phyloP scores from a whole-genome alignment of 2,329 filamentous ascomycete species.

The Alternaria sp. region DNA sequence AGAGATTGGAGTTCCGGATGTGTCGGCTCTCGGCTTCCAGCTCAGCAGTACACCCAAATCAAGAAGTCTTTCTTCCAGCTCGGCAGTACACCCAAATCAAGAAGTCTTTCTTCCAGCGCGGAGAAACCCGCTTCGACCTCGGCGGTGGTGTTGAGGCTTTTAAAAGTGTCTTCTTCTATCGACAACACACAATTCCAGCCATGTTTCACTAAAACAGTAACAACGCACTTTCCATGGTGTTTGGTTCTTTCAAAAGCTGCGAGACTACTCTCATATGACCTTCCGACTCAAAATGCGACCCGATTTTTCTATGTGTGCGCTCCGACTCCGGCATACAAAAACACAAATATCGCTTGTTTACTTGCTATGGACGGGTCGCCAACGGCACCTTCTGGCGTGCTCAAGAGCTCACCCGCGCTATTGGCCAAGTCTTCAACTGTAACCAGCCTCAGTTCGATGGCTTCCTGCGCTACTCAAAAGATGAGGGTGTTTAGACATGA shows the following conservation, averaged over 20 bases:
- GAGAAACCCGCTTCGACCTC: constrained; percentile 59
- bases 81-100: constrained; percentile 73
- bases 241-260: no score
- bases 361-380: constrained; percentile 57
- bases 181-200: background rate
- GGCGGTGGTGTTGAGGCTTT: constrained; percentile 74
- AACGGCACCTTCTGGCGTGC: constrained; percentile 86
- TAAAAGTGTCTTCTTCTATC: constrained; percentile 71
- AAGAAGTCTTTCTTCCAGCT: constrained; percentile 83
- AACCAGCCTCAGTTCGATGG: constrained; percentile 24
- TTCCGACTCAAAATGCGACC: background rate
- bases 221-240: accelerated
- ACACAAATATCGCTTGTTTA: accelerated
- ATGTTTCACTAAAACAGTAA: background rate
- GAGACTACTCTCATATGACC: no score
- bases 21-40: background rate
- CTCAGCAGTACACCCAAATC: constrained; percentile 70
- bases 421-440: constrained; percentile 36
- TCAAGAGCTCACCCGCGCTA: constrained; percentile 45
- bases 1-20: background rate
- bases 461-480: background rate
- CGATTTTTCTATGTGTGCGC: accelerated
- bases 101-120: constrained; percentile 77
- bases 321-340: background rate
- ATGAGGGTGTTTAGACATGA: accelerated